Conservation (phyloP, 2,329 filamentous ascomycete genomes). For the Monilinia fructicola region DNA sequence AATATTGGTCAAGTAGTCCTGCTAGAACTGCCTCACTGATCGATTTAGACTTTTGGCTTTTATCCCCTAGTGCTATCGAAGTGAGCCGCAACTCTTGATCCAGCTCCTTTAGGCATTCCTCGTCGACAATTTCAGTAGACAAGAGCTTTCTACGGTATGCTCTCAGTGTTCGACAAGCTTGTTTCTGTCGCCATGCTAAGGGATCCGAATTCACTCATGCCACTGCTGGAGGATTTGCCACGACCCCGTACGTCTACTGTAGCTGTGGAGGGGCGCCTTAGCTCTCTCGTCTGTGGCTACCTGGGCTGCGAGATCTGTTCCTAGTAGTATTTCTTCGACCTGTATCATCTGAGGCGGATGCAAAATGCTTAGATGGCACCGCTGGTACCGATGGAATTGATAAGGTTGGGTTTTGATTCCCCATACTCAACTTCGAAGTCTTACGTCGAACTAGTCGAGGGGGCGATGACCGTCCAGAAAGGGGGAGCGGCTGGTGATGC, state of each 20-base stretch:
- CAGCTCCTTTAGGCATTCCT: slow-evolving; percentile 60
- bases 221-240: slow-evolving; percentile 47
- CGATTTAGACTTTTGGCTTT: slow-evolving; percentile 43
- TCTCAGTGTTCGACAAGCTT: slow-evolving; percentile 61
- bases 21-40: slow-evolving; percentile 60
- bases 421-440: slow-evolving; percentile 53
- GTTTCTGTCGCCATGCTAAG: slow-evolving; percentile 63
- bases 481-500: slow-evolving; percentile 44
- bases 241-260: slow-evolving; percentile 49
- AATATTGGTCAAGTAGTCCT: slow-evolving; percentile 72
- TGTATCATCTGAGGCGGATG: slow-evolving; percentile 37
- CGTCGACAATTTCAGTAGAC: slow-evolving; percentile 54
- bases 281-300: slow-evolving; percentile 34
- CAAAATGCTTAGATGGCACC: slow-evolving; percentile 34
- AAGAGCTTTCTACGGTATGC: slow-evolving; percentile 63
- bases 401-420: slow-evolving; percentile 51
- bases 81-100: slow-evolving; percentile 65
- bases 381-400: slow-evolving; percentile 33
- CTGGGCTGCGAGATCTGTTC: slow-evolving; percentile 38
- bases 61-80: slow-evolving; percentile 53
- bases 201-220: slow-evolving; percentile 51
- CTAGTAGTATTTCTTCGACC: slow-evolving; percentile 30
- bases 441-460: slow-evolving; percentile 55
- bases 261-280: slow-evolving; percentile 55
- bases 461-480: slow-evolving; percentile 53